A percentile compares a stretch with the other conserved stretches of the same genome.
Conservation (phyloP, 352 stramenopile species). For the Phytophthora citrophthora region DNA sequence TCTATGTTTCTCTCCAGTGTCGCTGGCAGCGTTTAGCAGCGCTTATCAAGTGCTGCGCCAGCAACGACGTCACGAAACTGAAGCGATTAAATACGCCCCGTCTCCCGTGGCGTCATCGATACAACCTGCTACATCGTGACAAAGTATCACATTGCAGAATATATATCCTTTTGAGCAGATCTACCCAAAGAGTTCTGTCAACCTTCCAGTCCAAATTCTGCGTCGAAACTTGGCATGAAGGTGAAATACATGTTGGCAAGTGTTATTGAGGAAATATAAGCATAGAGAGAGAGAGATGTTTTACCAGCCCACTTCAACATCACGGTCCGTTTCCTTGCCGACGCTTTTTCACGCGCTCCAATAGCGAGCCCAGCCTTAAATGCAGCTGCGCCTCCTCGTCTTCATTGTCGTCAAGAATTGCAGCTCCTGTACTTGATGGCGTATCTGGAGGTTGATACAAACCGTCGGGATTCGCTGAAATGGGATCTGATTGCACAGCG, state of each 20-base stretch:
- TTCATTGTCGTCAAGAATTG: constrained; percentile 10
- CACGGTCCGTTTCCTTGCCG: constrained; percentile 20
- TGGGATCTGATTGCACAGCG: constrained; percentile 10
- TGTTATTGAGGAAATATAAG: too few relatives aligned
- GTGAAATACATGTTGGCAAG: too few relatives aligned
- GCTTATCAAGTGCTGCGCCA: too few relatives aligned
- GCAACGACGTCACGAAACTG: constrained; percentile 14
- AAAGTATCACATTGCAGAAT: too few relatives aligned
- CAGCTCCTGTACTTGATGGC: constrained; percentile 27
- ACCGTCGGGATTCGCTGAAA: background rate
- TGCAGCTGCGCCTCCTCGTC: constrained; percentile 34
- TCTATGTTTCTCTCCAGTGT: too few relatives aligned
- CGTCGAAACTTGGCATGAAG: too few relatives aligned
- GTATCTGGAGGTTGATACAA: constrained; percentile 1
- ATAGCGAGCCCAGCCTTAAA: constrained; percentile 38
- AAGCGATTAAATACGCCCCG: constrained; percentile 28
- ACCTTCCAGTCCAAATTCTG: too few relatives aligned
- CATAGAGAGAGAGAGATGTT: too few relatives aligned
- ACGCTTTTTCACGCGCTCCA: constrained; percentile 46
- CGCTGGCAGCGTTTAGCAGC: too few relatives aligned
- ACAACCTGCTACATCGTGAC: too few relatives aligned
- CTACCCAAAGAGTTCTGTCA: too few relatives aligned
- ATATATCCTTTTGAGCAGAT: too few relatives aligned
- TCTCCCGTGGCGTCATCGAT: constrained; percentile 3
- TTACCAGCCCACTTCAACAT: background rate